These are phyloP conservation scores for Dujonia santamariae DNA, from an alignment of 1,139 yeast genomes.

Conservation along the genomic window DNA sequence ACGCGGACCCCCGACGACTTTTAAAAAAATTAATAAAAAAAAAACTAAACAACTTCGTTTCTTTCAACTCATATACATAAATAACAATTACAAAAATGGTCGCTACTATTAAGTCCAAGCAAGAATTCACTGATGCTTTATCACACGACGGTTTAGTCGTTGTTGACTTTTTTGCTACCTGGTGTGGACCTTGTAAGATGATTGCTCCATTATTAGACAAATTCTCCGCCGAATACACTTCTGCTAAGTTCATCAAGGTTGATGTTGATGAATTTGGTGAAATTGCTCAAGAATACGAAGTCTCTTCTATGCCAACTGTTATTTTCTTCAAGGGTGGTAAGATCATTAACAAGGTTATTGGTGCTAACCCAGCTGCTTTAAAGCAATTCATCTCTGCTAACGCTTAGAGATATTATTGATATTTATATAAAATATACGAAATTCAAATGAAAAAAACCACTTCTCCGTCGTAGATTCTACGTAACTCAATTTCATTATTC, in stretches of 20 bases:
- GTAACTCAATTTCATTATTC: too few species aligned
- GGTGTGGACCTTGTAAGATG: constrained; percentile 95
- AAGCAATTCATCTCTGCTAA: constrained; percentile 62
- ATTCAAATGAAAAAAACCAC: too few species aligned
- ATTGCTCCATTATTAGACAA: constrained; percentile 77
- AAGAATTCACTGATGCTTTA: constrained; percentile 64
- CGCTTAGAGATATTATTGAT: constrained; percentile 29
- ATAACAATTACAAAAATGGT: constrained; percentile 29
- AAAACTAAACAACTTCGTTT: too few species aligned
- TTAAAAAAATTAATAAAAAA: too few species aligned
- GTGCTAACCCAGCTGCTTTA: constrained; percentile 84
- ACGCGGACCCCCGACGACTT: too few species aligned
- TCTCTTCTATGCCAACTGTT: constrained; percentile 89
- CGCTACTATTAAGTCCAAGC: constrained; percentile 37
- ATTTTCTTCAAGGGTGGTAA: constrained; percentile 75
- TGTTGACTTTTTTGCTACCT: constrained; percentile 82
- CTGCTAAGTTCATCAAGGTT: constrained; percentile 74
- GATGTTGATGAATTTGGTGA: constrained; percentile 80
- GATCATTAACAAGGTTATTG: constrained; percentile 70
- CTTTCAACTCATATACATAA: constrained; percentile 3
- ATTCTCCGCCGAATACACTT: constrained; percentile 41
- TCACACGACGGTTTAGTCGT: constrained; percentile 60
- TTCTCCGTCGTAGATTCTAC: neutral
- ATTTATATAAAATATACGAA: neutral
- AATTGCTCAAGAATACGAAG: constrained; percentile 69